Evolutionary conservation across 169 alveolate genomes (phyloP).

Genomic region (Cryptosporidium ubiquitum): DNA sequence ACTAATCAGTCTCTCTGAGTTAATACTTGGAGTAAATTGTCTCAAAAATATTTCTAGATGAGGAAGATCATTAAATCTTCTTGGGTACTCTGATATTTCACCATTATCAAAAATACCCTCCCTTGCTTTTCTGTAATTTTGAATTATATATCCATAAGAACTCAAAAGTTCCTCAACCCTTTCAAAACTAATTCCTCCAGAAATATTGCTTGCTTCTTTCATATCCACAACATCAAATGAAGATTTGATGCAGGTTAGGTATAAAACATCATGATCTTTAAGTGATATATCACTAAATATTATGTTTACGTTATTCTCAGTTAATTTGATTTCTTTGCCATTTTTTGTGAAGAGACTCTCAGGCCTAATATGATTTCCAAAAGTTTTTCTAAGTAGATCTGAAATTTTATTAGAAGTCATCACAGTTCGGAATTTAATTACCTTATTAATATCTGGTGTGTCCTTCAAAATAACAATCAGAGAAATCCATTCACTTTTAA

Average conservation of each 20-base stretch:
- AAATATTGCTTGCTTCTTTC: not conserved
- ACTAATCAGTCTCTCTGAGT: slow-evolving; percentile 20
- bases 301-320: not conserved
- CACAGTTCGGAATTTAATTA: not conserved
- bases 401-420: not conserved
- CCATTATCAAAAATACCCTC: not conserved
- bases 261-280: slow-evolving; percentile 11
- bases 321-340: slow-evolving; percentile 32
- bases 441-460: slow-evolving; percentile 2
- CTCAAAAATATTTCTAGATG: not conserved
- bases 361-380: slow-evolving; percentile 24
- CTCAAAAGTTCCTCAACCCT: slow-evolving; percentile 4
- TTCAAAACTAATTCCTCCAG: not conserved
- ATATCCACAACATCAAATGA: not conserved
- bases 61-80: not conserved
- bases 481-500: slow-evolving; percentile 4
- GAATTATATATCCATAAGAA: slow-evolving; percentile 40
- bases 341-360: slow-evolving; percentile 30
- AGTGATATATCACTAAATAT: not conserved
- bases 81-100: not conserved
- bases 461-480: slow-evolving; percentile 5
- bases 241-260: not conserved
- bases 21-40: not conserved
- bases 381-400: not conserved
- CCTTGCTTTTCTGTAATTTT: not conserved